A percentile compares a stretch with the other conserved stretches of the same genome.
These are phyloP conservation scores for Boletus barrowsii DNA, from an alignment of 768 basidiomycete species.

Conservation along the genomic window DNA sequence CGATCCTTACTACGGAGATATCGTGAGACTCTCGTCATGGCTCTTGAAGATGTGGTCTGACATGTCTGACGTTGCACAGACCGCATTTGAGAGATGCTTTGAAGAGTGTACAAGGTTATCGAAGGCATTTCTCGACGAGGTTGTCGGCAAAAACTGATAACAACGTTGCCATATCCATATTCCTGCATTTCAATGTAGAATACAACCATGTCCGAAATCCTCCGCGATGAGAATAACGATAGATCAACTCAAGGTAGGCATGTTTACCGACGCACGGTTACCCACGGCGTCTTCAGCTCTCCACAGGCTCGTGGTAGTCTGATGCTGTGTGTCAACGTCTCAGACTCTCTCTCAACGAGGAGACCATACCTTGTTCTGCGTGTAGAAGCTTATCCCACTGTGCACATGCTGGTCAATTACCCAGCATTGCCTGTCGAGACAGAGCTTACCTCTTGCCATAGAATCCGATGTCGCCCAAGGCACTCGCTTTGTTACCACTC, in stretches of 20 bases:
- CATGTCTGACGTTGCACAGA: constrained; percentile 33
- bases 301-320: constrained; percentile 95
- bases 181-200: constrained; percentile 4
- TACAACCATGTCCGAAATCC: constrained; percentile 4
- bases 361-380: constrained; percentile 75
- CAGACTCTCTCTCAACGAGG: background rate
- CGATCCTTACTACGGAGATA: constrained; percentile 83
- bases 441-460: constrained; percentile 75
- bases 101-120: constrained; percentile 72
- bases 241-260: constrained; percentile 67
- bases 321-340: constrained; percentile 6
- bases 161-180: background rate
- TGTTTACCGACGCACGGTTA: constrained; percentile 76
- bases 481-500: constrained; percentile 91
- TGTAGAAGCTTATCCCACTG: constrained; percentile 93
- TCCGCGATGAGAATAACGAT: background rate
- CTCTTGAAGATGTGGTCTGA: constrained; percentile 2
- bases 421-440: background rate
- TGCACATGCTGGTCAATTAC: background rate
- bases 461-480: constrained; percentile 84
- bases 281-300: constrained; percentile 80
- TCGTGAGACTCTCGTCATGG: constrained; percentile 37
- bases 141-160: constrained; percentile 35
- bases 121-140: constrained; percentile 75
- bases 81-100: constrained; percentile 75